Evolutionary conservation across 768 basidiomycete genomes (phyloP).

Genomic region (Leccinum disarticulatum): DNA sequence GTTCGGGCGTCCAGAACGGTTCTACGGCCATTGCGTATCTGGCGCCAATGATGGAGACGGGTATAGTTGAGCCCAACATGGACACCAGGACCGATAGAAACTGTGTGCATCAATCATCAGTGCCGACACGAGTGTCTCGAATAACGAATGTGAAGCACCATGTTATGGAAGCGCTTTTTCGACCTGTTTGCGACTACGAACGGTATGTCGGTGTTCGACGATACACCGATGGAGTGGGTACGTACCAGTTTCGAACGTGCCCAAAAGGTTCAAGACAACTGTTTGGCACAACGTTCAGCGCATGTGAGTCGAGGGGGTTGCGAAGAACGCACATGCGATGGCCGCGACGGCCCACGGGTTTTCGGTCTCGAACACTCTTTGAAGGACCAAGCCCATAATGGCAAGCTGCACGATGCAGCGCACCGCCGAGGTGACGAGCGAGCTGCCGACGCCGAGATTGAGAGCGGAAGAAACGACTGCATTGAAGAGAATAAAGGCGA

Average conservation of each 20-base stretch:
- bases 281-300: neutral
- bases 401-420: conserved; percentile 80
- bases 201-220: neutral
- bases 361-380: conserved; percentile 73
- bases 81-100: conserved; percentile 64
- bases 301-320: neutral
- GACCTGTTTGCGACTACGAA: conserved; percentile 73
- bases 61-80: conserved; percentile 76
- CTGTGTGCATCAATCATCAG: conserved; percentile 29
- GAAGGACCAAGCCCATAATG: conserved; percentile 66
- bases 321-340: conserved; percentile 59
- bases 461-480: conserved; percentile 61
- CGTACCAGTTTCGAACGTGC: conserved; percentile 74
- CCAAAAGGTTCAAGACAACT: conserved; percentile 74
- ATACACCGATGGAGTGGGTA: conserved; percentile 4
- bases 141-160: conserved; percentile 47
- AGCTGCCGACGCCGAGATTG: conserved; percentile 65
- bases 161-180: conserved; percentile 65
- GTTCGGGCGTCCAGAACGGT: conserved; percentile 83
- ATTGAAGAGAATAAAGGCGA: conserved; percentile 76
- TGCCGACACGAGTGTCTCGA: neutral
- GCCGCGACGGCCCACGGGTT: conserved; percentile 73
- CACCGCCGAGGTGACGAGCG: conserved; percentile 65
- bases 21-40: conserved; percentile 72
- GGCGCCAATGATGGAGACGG: conserved; percentile 74